phyloP scores from a whole-genome alignment of 306 rosid species.

The Acacia confusa region DNA sequence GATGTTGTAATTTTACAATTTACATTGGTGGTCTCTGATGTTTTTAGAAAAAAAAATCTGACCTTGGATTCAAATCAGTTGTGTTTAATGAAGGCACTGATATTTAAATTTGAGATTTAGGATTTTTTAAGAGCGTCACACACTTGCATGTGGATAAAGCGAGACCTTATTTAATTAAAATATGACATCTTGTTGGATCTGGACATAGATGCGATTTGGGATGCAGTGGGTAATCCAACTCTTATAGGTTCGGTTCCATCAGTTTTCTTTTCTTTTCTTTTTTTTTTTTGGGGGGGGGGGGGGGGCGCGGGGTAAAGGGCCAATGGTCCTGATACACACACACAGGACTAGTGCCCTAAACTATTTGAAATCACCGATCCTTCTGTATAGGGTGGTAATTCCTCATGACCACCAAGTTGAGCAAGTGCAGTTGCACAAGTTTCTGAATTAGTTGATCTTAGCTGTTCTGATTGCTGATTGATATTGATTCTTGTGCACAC shows the following conservation, averaged over 20 bases:
- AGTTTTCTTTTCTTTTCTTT: background rate
- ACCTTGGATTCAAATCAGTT: background rate
- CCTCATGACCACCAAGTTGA: background rate
- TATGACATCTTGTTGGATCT: background rate
- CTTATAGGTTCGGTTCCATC: background rate
- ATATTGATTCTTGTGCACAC: slow-evolving; percentile 22
- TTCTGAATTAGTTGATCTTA: background rate
- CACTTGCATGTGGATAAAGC: background rate
- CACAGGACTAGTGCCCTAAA: background rate
- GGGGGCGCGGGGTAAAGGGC: background rate
- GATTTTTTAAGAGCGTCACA: background rate
- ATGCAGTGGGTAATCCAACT: background rate
- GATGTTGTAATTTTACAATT: background rate
- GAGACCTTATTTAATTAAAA: background rate
- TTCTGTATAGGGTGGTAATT: background rate
- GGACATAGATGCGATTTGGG: background rate
- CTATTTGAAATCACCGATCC: background rate
- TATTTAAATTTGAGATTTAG: slow-evolving; percentile 9
- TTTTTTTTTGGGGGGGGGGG: background rate
- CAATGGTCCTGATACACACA: background rate
- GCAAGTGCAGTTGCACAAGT: background rate
- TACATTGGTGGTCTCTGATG: background rate
- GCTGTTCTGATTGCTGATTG: slow-evolving; percentile 10
- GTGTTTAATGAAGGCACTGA: background rate
- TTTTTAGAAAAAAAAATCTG: background rate